phyloP scores from a whole-genome alignment of 2,329 filamentous ascomycete genomes.

The Hypomyces rosellus region DNA sequence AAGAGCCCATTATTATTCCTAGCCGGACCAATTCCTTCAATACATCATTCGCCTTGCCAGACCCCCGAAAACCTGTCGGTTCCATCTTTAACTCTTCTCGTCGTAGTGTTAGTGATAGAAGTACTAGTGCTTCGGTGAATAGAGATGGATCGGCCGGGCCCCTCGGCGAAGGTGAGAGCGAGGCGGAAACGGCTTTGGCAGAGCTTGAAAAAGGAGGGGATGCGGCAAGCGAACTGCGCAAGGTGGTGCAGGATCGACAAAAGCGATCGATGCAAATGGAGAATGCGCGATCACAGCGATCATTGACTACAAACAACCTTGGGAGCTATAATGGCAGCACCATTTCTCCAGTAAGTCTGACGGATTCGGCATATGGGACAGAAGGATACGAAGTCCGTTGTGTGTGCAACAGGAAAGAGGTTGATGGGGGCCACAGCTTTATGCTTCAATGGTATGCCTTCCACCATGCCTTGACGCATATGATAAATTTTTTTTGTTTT shows the following conservation, averaged over 20 bases:
- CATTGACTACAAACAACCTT: conserved; percentile 23
- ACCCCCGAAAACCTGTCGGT: conserved; percentile 44
- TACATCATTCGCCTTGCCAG: conserved; percentile 50
- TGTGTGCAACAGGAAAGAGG: conserved; percentile 44
- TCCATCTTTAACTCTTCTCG: conserved; percentile 42
- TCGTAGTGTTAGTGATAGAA: conserved; percentile 45
- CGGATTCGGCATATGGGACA: conserved; percentile 39
- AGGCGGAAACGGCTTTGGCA: conserved; percentile 52
- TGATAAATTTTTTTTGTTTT: not conserved
- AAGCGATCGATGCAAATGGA: conserved; percentile 31
- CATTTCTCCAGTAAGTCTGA: conserved; percentile 47
- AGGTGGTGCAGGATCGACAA: conserved; percentile 48
- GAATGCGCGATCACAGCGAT: conserved; percentile 28
- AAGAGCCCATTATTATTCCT: conserved; percentile 59
- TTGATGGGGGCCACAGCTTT: conserved; percentile 44
- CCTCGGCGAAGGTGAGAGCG: conserved; percentile 45
- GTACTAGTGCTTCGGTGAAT: conserved; percentile 32
- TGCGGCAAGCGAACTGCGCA: conserved; percentile 54
- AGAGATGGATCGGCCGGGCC: conserved; percentile 31
- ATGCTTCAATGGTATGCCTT: conserved; percentile 59
- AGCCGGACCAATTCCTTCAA: conserved; percentile 50
- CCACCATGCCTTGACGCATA: not conserved
- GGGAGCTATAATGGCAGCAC: conserved; percentile 31
- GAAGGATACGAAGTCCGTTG: conserved; percentile 46
- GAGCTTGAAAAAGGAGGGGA: conserved; percentile 43